Conservation (phyloP, 2,329 filamentous ascomycete species). For the Alternaria sp. region DNA sequence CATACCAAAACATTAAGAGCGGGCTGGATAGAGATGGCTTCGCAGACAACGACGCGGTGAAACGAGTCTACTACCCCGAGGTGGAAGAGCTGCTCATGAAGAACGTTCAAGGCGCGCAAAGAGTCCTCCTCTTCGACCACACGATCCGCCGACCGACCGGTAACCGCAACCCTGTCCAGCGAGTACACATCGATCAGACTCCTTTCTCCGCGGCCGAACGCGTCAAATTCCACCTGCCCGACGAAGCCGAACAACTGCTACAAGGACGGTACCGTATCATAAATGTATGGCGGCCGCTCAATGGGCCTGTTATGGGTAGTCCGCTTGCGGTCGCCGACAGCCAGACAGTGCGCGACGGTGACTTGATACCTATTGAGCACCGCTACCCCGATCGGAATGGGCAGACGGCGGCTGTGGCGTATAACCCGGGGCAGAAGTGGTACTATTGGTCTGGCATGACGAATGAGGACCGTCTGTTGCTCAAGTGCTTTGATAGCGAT, state of each 20-base stretch:
- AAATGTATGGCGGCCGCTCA: constrained; percentile 80
- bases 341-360: constrained; percentile 61
- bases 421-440: constrained; percentile 71
- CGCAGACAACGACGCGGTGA: constrained; percentile 71
- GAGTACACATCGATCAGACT: constrained; percentile 87
- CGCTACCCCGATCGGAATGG: constrained; percentile 74
- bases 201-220: constrained; percentile 68
- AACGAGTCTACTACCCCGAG: constrained; percentile 81
- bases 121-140: constrained; percentile 83
- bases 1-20: constrained; percentile 64
- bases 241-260: constrained; percentile 71
- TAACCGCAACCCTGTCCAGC: constrained; percentile 70
- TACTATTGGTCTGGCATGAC: constrained; percentile 82
- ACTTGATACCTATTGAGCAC: constrained; percentile 76
- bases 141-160: constrained; percentile 76
- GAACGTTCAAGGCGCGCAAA: constrained; percentile 68
- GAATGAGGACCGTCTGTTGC: constrained; percentile 71
- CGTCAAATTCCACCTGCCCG: constrained; percentile 69
- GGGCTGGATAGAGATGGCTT: constrained; percentile 65
- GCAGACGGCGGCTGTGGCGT: constrained; percentile 73
- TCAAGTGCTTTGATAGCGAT: constrained; percentile 80
- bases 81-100: constrained; percentile 74
- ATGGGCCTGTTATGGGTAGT: constrained; percentile 61
- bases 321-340: constrained; percentile 66
- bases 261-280: constrained; percentile 77